Evolutionary conservation across 371 early-diverging fungal genomes (phyloP).

Genomic region (Mycotypha africana): DNA sequence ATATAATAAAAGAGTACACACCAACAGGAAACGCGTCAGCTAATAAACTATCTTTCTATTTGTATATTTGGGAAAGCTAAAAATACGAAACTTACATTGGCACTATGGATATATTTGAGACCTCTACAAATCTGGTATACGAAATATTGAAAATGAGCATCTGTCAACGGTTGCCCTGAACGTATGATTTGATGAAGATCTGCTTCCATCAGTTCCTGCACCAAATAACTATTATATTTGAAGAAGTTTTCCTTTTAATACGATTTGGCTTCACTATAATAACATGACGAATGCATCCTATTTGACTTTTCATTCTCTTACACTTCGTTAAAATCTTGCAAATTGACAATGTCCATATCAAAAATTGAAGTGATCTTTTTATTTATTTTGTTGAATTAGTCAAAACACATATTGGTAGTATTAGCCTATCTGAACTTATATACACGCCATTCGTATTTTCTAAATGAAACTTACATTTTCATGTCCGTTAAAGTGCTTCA

Average conservation of each 20-base stretch:
- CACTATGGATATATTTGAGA: constrained; percentile 97
- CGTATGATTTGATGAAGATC: constrained; percentile 98
- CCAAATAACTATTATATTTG: constrained; percentile 61
- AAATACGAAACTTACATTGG: too few species aligned
- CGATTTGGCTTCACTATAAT: not conserved
- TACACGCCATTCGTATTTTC: too few species aligned
- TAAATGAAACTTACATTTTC: constrained; percentile 81
- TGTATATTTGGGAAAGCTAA: too few species aligned
- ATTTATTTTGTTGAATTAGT: not conserved
- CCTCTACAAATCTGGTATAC: constrained; percentile 97
- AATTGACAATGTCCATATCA: constrained; percentile 50
- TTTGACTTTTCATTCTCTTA: too few species aligned
- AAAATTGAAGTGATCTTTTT: constrained; percentile 81
- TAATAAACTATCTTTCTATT: not conserved
- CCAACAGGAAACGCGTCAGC: too few species aligned
- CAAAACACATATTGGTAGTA: not conserved
- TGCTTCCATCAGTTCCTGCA: constrained; percentile 97
- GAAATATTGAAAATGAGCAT: constrained; percentile 98
- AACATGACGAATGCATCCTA: too few species aligned
- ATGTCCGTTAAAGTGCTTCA: constrained; percentile 87
- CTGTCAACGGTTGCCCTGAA: constrained; percentile 93
- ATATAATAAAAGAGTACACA: too few species aligned
- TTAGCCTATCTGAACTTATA: too few species aligned
- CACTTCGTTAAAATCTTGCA: constrained; percentile 81
- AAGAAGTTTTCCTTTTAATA: not conserved